Evolutionary conservation across 768 basidiomycete genomes (phyloP).

Genomic region (Lactarius deliciosus): DNA sequence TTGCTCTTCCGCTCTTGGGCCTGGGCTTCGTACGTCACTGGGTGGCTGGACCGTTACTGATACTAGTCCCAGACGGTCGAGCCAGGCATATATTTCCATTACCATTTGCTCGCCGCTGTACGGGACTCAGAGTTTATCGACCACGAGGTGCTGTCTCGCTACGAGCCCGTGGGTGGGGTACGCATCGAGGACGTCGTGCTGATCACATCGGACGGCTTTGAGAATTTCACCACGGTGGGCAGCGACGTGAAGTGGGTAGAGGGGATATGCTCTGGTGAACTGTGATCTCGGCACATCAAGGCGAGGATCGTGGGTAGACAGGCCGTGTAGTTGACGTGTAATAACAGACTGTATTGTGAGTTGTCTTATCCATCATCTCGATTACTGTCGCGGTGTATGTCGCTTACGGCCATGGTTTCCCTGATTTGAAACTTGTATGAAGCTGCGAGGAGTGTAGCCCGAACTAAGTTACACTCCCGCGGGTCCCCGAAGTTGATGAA

Average conservation of each 20-base stretch:
- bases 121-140: conserved; percentile 67
- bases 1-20: background rate
- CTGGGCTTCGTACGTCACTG: background rate
- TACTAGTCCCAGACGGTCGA: conserved; percentile 71
- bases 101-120: conserved; percentile 64
- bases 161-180: conserved; percentile 85
- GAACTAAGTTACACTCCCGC: background rate
- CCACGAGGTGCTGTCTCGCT: conserved; percentile 62
- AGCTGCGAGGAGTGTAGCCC: background rate
- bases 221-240: conserved; percentile 83
- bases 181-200: conserved; percentile 91
- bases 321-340: background rate
- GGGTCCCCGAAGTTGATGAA: background rate
- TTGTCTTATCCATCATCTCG: background rate
- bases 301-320: background rate
- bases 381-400: background rate
- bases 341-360: no score
- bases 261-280: conserved; percentile 68
- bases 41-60: conserved; percentile 1
- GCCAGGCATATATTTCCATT: conserved; percentile 86
- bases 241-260: conserved; percentile 87
- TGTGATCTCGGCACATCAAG: conserved; percentile 28
- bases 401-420: background rate
- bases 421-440: background rate
- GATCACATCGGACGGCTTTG: conserved; percentile 68